Evolutionary conservation across 257 asterid genomes (phyloP).

Genomic region (Solanum sejunctum): DNA sequence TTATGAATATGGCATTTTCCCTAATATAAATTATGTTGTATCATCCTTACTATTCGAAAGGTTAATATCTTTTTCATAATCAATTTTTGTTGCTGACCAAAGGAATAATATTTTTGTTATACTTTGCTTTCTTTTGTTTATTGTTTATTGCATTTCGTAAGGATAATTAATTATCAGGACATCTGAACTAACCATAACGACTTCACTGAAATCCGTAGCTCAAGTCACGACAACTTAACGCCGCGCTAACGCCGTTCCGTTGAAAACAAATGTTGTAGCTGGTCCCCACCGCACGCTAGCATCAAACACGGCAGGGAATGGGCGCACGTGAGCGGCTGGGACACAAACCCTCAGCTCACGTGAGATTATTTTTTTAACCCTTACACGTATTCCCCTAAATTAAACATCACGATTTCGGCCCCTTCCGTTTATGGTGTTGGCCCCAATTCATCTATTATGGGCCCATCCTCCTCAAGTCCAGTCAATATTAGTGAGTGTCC

Average conservation of each 20-base stretch:
- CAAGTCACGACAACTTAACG: not conserved
- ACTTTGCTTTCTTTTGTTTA: not conserved
- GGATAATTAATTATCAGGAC: not conserved
- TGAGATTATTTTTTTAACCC: not conserved
- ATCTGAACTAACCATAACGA: not conserved
- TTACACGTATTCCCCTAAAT: not conserved
- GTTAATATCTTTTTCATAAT: not conserved
- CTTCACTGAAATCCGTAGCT: not conserved
- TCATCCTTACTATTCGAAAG: not conserved
- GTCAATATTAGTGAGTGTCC: not conserved
- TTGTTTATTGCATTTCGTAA: not conserved
- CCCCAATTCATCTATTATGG: not conserved
- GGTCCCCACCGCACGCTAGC: not conserved
- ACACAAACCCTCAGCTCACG: not conserved
- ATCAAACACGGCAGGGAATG: not conserved
- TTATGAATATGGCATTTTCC: too few species aligned
- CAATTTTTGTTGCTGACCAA: not conserved
- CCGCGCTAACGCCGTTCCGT: not conserved
- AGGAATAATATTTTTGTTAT: not conserved
- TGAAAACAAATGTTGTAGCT: too few species aligned
- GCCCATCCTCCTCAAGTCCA: not conserved
- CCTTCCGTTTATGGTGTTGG: not conserved
- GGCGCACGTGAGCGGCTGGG: not conserved
- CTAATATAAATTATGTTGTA: too few species aligned
- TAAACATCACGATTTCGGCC: not conserved